phyloP scores from a whole-genome alignment of 192 early-diverging fungal genomes.

The Gonapodya prolifera region DNA sequence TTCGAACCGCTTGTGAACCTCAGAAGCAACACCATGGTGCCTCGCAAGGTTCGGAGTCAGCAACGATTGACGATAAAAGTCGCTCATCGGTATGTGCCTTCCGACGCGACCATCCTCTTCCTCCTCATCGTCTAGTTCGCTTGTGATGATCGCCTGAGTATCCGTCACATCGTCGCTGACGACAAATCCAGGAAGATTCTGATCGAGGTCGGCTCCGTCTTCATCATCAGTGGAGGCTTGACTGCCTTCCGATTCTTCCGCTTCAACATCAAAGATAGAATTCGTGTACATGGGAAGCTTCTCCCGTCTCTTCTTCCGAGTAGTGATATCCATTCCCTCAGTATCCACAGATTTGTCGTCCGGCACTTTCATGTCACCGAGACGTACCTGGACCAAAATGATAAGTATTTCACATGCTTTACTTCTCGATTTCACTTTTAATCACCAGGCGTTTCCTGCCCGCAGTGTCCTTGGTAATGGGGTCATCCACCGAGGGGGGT shows the following conservation, averaged over 20 bases:
- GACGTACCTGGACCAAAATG: background rate
- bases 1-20: constrained; percentile 1
- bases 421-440: background rate
- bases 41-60: constrained; percentile 15
- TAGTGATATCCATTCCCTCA: background rate
- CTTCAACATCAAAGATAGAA: constrained; percentile 17
- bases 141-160: background rate
- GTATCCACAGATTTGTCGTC: background rate
- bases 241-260: constrained; percentile 7
- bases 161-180: constrained; percentile 8
- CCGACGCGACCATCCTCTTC: background rate
- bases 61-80: constrained; percentile 15
- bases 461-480: constrained; percentile 3
- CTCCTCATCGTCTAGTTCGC: background rate
- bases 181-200: constrained; percentile 15
- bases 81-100: constrained; percentile 1
- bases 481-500: too few species aligned
- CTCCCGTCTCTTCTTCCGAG: background rate
- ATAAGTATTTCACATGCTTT: background rate
- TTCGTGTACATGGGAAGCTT: background rate
- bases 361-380: background rate
- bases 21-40: background rate
- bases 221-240: constrained; percentile 8
- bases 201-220: background rate
- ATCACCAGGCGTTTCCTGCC: background rate